A percentile compares a stretch with the other conserved stretches of the same genome.
phyloP scores from a whole-genome alignment of 2,329 filamentous ascomycete species.

The Aspergillus hiratsukae region DNA sequence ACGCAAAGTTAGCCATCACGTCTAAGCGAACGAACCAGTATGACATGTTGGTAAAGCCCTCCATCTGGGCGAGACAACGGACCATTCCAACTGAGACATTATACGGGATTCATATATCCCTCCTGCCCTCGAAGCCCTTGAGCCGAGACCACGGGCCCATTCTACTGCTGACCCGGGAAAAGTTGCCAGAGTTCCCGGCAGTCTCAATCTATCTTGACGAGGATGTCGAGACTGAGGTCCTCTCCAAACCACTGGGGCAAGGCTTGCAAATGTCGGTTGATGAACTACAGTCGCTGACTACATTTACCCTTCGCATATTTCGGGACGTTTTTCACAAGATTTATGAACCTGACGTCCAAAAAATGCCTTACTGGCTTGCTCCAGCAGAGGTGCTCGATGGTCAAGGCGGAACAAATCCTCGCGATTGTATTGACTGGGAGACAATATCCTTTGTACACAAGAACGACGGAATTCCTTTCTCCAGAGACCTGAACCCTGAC shows the following conservation, averaged over 20 bases:
- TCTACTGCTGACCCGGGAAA: constrained; percentile 64
- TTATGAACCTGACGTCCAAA: constrained; percentile 59
- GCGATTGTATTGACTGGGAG: constrained; percentile 43
- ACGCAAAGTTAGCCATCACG: constrained; percentile 76
- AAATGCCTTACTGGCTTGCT: constrained; percentile 79
- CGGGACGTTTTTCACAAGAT: constrained; percentile 84
- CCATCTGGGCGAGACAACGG: constrained; percentile 58
- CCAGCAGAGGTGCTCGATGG: constrained; percentile 44
- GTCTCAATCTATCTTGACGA: constrained; percentile 71
- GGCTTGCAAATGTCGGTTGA: constrained; percentile 34
- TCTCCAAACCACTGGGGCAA: constrained; percentile 43
- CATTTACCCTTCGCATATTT: constrained; percentile 73
- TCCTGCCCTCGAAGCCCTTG: constrained; percentile 55
- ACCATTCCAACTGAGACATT: constrained; percentile 50
- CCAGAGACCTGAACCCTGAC: constrained; percentile 32
- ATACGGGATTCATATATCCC: constrained; percentile 57
- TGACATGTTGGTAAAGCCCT: constrained; percentile 72
- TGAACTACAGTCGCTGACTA: constrained; percentile 54
- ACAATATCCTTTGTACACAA: constrained; percentile 32
- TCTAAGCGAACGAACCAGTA: constrained; percentile 72
- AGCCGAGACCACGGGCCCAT: constrained; percentile 60
- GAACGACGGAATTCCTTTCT: constrained; percentile 45
- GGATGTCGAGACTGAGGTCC: constrained; percentile 56
- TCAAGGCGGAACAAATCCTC: constrained; percentile 5
- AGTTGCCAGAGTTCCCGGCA: constrained; percentile 59